These are phyloP conservation scores for Apophysomyces ossiformis DNA, from an alignment of 371 early-diverging fungal genomes.

Conservation along the genomic window DNA sequence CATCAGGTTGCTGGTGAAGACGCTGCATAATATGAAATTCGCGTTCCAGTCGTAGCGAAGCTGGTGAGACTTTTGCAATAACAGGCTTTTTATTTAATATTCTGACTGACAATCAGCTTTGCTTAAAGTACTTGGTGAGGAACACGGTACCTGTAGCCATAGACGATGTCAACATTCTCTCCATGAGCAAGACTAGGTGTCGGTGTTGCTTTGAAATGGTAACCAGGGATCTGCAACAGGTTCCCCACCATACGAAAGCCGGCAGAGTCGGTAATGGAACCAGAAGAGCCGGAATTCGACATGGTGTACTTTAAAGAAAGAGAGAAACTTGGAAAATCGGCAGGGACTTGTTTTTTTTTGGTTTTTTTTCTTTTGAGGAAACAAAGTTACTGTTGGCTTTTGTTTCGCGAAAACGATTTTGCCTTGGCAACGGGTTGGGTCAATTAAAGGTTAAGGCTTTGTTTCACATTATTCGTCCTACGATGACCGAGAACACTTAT, in stretches of 20 bases:
- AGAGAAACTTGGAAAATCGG: background rate
- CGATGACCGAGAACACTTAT: background rate
- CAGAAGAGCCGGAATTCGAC: slow-evolving; percentile 43
- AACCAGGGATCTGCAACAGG: slow-evolving; percentile 44
- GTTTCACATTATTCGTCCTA: slow-evolving; percentile 2
- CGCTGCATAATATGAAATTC: slow-evolving; percentile 49
- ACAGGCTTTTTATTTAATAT: slow-evolving; percentile 44
- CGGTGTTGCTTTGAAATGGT: slow-evolving; percentile 42
- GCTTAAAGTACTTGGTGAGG: background rate
- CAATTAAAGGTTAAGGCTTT: background rate
- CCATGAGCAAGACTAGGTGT: slow-evolving; percentile 41
- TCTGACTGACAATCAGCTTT: slow-evolving; percentile 18
- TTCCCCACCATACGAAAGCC: slow-evolving; percentile 27
- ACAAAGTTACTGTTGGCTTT: background rate
- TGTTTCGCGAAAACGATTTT: background rate
- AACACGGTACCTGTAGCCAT: slow-evolving; percentile 40
- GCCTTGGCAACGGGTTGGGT: background rate
- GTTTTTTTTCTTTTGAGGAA: background rate
- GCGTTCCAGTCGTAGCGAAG: slow-evolving; percentile 45
- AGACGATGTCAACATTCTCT: slow-evolving; percentile 43
- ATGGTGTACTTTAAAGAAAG: slow-evolving; percentile 17
- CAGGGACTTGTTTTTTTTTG: background rate
- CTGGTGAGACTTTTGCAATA: slow-evolving; percentile 43
- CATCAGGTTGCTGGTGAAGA: slow-evolving; percentile 40
- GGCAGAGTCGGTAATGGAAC: slow-evolving; percentile 39